Evolutionary conservation across 305 asterid genomes (phyloP).

Genomic region (Nicotiana rustica): DNA sequence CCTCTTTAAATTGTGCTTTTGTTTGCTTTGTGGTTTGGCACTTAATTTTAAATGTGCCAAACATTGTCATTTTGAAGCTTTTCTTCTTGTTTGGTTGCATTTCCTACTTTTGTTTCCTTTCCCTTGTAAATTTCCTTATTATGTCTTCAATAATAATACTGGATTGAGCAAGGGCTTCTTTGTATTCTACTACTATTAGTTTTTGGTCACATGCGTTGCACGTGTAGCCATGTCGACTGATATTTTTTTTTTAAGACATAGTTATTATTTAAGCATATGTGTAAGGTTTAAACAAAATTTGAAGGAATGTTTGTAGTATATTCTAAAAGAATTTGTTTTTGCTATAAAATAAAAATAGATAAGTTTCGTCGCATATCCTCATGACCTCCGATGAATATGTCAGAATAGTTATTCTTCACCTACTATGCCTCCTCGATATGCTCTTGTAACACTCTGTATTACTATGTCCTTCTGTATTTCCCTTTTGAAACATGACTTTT

Average conservation of each 20-base stretch:
- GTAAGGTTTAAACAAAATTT: neutral
- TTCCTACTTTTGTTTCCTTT: neutral
- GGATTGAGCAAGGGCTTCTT: neutral
- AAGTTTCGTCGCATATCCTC: neutral
- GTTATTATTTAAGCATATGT: neutral
- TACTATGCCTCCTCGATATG: neutral
- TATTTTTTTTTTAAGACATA: too few relatives aligned
- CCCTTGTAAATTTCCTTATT: neutral
- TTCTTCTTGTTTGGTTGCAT: neutral
- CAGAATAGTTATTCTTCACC: neutral
- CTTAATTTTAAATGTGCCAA: too few relatives aligned
- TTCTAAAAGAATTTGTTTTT: neutral
- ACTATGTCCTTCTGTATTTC: too few relatives aligned
- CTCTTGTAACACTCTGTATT: neutral
- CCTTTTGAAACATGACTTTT: neutral
- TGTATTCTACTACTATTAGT: neutral
- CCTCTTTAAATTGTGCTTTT: too few relatives aligned
- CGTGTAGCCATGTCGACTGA: too few relatives aligned
- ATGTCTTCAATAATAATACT: neutral
- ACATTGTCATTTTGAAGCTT: neutral
- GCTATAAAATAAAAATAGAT: neutral
- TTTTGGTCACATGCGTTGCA: too few relatives aligned
- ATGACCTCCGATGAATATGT: neutral
- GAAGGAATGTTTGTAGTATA: neutral
- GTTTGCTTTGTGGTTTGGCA: too few relatives aligned